Base-by-base conservation (phyloP, 192 early-diverging fungal genomes). In the Gigaspora rosea region DNA sequence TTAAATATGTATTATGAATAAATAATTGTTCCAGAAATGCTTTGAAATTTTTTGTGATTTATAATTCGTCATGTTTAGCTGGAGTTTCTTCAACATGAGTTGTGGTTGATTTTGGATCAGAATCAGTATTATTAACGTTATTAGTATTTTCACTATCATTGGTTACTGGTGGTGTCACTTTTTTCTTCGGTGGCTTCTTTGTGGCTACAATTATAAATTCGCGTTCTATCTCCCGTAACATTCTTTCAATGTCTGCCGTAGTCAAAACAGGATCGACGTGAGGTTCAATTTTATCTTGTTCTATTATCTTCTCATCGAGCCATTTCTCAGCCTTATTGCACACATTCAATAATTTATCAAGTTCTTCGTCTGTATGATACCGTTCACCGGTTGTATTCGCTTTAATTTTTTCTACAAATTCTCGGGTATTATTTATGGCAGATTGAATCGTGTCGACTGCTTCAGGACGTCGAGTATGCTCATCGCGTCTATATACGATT, bases 231-330 rank as follows among this genome's bases (percentile, higher is more conserved):
- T 78, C 79, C 56, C 76, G 78, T 8, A 80, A 80, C 56, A 85
- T 87, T 61, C 81, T 50, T 65, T 90, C 82, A 27, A 93, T 85
- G 41, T 91, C 89, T 7, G 65, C 76, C 1, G 86, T 84, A 8
- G 84, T 77, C 32, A 96, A 86, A 8, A 88, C 89, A 11, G 95
- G 95, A 46, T 90, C 86, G 49, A 88, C 87, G 71, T 90, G 78
- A 18, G 83, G 65, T 1, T 78, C 77, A 27, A 94, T 84, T 15
- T 81, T 84, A 0, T 80, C 82, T 81, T 96, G 96, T 62, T 81
- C 82, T 5, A 70, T 80, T 16, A 88, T 73, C 82, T 86, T 90
- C 8, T 85, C 81, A 41, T 82, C 75, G 8, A 95, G 84, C 95
- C 95, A 96, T 7, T 80, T 77, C 35, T 90, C 85, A 12, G 86